These are phyloP conservation scores for Talaromyces thailandensis DNA, from an alignment of 495 filamentous ascomycete genomes.

Conservation along the genomic window DNA sequence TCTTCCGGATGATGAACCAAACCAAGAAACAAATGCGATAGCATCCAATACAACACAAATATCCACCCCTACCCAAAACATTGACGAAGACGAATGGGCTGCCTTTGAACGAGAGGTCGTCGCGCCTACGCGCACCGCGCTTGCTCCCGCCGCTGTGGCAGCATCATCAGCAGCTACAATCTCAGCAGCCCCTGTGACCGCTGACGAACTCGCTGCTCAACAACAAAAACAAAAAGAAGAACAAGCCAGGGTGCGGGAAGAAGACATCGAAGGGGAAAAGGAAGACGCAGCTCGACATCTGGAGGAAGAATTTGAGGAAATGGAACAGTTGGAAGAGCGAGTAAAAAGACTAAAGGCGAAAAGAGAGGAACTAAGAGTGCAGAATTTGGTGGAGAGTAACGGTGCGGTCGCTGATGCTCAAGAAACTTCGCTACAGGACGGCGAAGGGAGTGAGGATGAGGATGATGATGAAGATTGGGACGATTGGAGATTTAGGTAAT, in stretches of 20 bases:
- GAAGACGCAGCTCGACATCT: conserved; percentile 76
- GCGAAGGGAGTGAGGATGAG: conserved; percentile 50
- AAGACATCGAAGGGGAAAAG: conserved; percentile 66
- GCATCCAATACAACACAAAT: conserved; percentile 12
- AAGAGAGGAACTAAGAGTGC: conserved; percentile 48
- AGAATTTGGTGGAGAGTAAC: conserved; percentile 22
- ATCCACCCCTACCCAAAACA: conserved; percentile 14
- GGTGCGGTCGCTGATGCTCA: conserved; percentile 22
- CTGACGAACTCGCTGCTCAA: conserved; percentile 64
- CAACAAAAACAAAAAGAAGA: conserved; percentile 48
- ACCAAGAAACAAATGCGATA: conserved; percentile 1
- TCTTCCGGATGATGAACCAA: conserved; percentile 8
- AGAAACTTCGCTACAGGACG: conserved; percentile 31
- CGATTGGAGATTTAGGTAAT: conserved; percentile 56
- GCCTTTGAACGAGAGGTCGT: conserved; percentile 84
- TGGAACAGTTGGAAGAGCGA: conserved; percentile 81
- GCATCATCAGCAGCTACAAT: conserved; percentile 43
- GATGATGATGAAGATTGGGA: conserved; percentile 58
- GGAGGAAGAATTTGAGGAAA: conserved; percentile 87
- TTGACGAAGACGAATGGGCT: conserved; percentile 84
- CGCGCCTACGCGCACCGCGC: conserved; percentile 33
- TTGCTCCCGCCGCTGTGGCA: conserved; percentile 23
- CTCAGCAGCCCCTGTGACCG: conserved; percentile 56
- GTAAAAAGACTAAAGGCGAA: conserved; percentile 68
- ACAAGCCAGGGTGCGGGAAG: conserved; percentile 36